Evolutionary conservation across 2,329 filamentous ascomycete genomes (phyloP), one percentile per base, ranked within the genome.

Genomic region (Coniochaeta sp.): DNA sequence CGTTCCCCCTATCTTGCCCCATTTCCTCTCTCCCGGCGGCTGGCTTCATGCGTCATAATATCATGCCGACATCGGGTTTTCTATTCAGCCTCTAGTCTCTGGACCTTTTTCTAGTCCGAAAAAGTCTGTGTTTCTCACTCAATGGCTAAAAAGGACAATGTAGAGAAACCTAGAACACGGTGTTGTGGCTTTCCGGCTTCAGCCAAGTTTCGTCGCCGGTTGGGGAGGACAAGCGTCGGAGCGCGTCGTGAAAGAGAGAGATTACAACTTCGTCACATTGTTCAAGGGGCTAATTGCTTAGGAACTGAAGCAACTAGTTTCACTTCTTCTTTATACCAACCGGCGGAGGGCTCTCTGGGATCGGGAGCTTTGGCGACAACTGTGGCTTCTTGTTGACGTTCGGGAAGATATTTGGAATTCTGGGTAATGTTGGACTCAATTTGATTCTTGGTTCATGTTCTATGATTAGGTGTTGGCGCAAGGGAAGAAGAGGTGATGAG

Each of bases 251-350:
- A 42, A 14, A 26, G 26, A 48, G 22, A 31, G 35, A 32, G 14
- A 45, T 31, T 14, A 27, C n/a, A n/a, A n/a, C 13, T 33, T 40
- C 18, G 13, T 28, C 18, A 16, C 26, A 20, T 24, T 49, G 55
- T 47, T 58, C 53, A 57, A 52, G 55, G 56, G 58, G 58, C 61
- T 63, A 63, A 63, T 63, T 62, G 28, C 50, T 54, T 60, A 62
- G 61, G 59, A 63, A 62, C 55, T 62, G 57, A 63, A 61, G 61
- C 51, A 61, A 61, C 57, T 62, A 61, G 51, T 53, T 42, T 42
- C 38, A 42, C 38, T 24, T 42, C 13, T 40, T 10, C 10, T 38
- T 42, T 26, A 24, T 22, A 42, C 38, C 38, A 42, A 42, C 38
- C 20, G 20, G 38, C 26, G n/a, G n/a, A n/a, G n/a, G n/a, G 38